Evolutionary conservation across 2,329 filamentous ascomycete genomes (phyloP), one percentile per base, ranked within the genome.

Genomic region (Rhinocladiella similis): DNA sequence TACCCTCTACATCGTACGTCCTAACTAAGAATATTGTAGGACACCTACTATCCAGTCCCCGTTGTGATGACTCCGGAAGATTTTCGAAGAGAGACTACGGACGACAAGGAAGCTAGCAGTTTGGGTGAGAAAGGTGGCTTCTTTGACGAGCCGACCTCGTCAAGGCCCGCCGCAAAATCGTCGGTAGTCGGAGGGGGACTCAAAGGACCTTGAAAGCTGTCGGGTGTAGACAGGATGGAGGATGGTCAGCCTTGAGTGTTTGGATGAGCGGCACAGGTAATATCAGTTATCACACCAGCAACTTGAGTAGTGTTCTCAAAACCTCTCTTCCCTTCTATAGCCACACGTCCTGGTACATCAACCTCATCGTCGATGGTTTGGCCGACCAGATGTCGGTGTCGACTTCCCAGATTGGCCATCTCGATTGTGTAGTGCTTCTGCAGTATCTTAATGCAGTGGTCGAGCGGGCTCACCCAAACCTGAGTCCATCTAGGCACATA

Each of bases 101-200:
- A 52, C n/a, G 38, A 52, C 38, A 52, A 52, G 38, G 49, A 52
- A 45, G 49, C 38, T 45, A 22, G 38, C 27, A 52, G 38, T 52
- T 52, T 52, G 35, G 38, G 49, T 47, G 49, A 52, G 38, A 52
- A 47, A 47, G 38, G 38, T 52, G 49, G 49, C 49, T 52, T 52
- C 38, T 52, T 38, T 52, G 38, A 52, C 49, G 49, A 52, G 35
- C 49, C 38, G 49, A 52, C 49, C 38, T 47, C 38, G 38, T 52
- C 49, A 20, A 45, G 49, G 35, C 33, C 16, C 49, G 49, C 38
- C n/a, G 38, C 38, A 41, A 12, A 16, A 41, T 52, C 49, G 49
- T 52, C 49, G 33, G 49, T 45, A 45, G 49, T 14, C 36, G 49
- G 49, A 47, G 10, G 19, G 43, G 43, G 43, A 47, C 43, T 25